Conservation (phyloP, 352 stramenopile species). For the Globisporangium paddicum region DNA sequence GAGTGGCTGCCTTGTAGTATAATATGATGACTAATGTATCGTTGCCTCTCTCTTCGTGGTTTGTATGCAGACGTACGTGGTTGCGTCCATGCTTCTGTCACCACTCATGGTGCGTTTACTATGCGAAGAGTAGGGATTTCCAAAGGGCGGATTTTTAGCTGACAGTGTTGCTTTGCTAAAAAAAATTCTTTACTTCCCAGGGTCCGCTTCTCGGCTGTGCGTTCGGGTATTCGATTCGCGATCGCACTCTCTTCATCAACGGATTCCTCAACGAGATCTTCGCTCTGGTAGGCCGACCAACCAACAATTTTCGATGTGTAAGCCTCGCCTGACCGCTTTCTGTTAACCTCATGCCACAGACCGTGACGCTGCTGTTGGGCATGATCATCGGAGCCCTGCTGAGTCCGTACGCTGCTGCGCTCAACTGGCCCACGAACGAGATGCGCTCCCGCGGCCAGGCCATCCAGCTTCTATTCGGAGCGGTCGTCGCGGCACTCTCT, state of each 20-base stretch:
- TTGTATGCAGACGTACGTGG: conserved; percentile 61
- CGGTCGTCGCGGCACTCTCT: conserved; percentile 70
- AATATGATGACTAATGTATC: background rate
- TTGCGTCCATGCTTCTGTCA: conserved; percentile 86
- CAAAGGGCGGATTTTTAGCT: too few relatives aligned
- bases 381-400: conserved; percentile 79
- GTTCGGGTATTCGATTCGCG: conserved; percentile 75
- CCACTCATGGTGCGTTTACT: conserved; percentile 64
- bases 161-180: too few relatives aligned
- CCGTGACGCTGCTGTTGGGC: conserved; percentile 70
- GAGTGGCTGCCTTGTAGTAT: background rate
- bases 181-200: conserved; percentile 17
- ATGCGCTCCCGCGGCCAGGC: conserved; percentile 77
- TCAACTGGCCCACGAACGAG: conserved; percentile 82
- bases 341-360: conserved; percentile 20
- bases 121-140: background rate
- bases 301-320: too few relatives aligned
- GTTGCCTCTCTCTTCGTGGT: background rate
- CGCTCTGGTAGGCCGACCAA: conserved; percentile 56
- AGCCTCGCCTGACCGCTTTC: background rate
- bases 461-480: conserved; percentile 78
- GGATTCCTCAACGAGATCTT: conserved; percentile 81
- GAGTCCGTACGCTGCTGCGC: conserved; percentile 65
- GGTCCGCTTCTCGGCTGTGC: conserved; percentile 79
- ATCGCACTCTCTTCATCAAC: conserved; percentile 81